phyloP scores from a whole-genome alignment of 2,329 filamentous ascomycete genomes.

The Cercospora sp. region DNA sequence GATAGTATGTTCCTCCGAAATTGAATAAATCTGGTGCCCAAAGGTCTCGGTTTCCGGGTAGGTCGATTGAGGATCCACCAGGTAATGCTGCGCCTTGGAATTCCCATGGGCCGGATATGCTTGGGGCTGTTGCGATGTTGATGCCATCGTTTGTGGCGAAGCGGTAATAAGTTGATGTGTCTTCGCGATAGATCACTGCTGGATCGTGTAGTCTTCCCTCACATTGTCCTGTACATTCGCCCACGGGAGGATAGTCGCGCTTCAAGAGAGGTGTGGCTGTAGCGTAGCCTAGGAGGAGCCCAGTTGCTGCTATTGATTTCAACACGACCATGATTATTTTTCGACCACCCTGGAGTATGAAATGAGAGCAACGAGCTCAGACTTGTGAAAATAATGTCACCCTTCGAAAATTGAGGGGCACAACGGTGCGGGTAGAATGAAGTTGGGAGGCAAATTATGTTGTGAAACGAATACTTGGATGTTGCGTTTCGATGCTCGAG shows the following conservation, averaged over 20 bases:
- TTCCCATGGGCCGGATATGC: conserved; percentile 53
- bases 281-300: conserved; percentile 1
- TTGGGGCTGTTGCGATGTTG: conserved; percentile 48
- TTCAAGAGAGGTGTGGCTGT: conserved; percentile 16
- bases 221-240: conserved; percentile 22
- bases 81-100: conserved; percentile 50
- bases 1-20: conserved; percentile 59
- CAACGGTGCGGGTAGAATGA: not conserved
- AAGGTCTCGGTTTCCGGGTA: conserved; percentile 50
- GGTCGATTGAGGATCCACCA: conserved; percentile 49
- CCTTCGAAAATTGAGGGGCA: not conserved
- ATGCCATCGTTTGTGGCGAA: conserved; percentile 55
- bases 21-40: conserved; percentile 59
- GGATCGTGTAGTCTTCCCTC: conserved; percentile 27
- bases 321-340: not conserved
- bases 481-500: not conserved
- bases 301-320: not conserved
- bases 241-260: conserved; percentile 20
- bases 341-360: not conserved
- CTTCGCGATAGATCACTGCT: conserved; percentile 24
- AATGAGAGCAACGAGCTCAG: not conserved
- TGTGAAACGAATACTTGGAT: not conserved
- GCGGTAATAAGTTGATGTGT: conserved; percentile 47
- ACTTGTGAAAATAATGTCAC: not conserved
- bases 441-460: not conserved